Evolutionary conservation across 1,139 yeast species (phyloP).

Genomic region (Blastobotrys persicus): DNA sequence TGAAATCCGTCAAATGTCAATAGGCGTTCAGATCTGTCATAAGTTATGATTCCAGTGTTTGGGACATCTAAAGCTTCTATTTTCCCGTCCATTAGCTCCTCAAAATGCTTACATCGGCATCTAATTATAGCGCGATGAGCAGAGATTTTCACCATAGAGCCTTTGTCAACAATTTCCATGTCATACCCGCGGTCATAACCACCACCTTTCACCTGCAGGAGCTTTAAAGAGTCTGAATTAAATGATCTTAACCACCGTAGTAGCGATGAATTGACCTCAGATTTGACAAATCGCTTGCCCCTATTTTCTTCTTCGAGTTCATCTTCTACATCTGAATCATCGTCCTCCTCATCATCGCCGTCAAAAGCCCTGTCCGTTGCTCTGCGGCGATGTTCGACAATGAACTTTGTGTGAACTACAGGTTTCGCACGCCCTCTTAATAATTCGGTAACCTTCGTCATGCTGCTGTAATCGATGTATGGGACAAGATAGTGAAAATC

Average conservation of each 20-base stretch:
- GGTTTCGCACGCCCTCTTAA: constrained; percentile 9
- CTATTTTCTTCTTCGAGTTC: constrained; percentile 7
- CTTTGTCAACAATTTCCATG: constrained; percentile 20
- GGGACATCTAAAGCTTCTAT: background rate
- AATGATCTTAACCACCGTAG: constrained; percentile 9
- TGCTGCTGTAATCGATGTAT: constrained; percentile 19
- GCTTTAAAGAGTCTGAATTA: background rate
- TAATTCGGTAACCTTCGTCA: constrained; percentile 12
- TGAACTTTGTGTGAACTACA: constrained; percentile 6
- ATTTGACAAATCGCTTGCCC: background rate
- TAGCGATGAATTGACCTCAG: constrained; percentile 1
- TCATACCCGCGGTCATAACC: constrained; percentile 25
- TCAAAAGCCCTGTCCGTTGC: constrained; percentile 2
- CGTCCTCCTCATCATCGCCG: constrained; percentile 13
- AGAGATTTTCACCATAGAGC: constrained; percentile 24
- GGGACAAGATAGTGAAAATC: constrained; percentile 32
- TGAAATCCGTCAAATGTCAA: constrained; percentile 25
- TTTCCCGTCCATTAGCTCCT: constrained; percentile 17
- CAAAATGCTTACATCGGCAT: constrained; percentile 20
- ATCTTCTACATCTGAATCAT: constrained; percentile 11
- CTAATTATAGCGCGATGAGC: constrained; percentile 28
- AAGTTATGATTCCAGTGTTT: background rate
- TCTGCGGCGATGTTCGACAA: background rate
- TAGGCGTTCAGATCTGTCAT: background rate
- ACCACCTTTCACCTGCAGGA: background rate